Evolutionary conservation across 345 rosid species (phyloP).

Genomic region (Ceriops decandra): DNA sequence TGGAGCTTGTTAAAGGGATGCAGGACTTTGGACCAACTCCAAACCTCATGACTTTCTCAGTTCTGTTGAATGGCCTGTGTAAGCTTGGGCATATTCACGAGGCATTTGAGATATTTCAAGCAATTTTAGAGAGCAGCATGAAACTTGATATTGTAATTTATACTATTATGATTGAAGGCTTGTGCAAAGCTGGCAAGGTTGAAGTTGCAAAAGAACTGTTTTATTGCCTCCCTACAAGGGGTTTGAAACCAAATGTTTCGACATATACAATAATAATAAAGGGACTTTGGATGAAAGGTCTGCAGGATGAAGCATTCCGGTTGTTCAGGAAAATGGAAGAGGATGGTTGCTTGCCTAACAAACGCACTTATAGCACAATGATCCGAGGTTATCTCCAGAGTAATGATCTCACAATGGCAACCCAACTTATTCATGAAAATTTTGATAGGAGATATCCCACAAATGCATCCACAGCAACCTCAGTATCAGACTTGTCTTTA

Average conservation of each 20-base stretch:
- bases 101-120: neutral
- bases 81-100: constrained; percentile 3
- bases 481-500: neutral
- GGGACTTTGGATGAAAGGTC: constrained; percentile 13
- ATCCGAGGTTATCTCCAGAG: constrained; percentile 13
- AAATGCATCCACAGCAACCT: neutral
- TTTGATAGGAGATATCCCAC: neutral
- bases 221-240: neutral
- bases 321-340: constrained; percentile 16
- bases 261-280: constrained; percentile 1
- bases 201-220: constrained; percentile 7
- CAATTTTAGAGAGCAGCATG: neutral
- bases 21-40: constrained; percentile 3
- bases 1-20: neutral
- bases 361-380: constrained; percentile 6
- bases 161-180: constrained; percentile 8
- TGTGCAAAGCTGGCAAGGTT: constrained; percentile 4
- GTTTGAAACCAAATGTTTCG: constrained; percentile 9
- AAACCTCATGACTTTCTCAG: constrained; percentile 6
- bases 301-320: constrained; percentile 13
- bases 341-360: neutral
- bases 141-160: neutral
- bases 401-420: neutral
- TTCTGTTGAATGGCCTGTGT: constrained; percentile 17
- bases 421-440: constrained; percentile 1